Conservation (phyloP, 2,329 filamentous ascomycete species). For the Corinectria fuckeliana region DNA sequence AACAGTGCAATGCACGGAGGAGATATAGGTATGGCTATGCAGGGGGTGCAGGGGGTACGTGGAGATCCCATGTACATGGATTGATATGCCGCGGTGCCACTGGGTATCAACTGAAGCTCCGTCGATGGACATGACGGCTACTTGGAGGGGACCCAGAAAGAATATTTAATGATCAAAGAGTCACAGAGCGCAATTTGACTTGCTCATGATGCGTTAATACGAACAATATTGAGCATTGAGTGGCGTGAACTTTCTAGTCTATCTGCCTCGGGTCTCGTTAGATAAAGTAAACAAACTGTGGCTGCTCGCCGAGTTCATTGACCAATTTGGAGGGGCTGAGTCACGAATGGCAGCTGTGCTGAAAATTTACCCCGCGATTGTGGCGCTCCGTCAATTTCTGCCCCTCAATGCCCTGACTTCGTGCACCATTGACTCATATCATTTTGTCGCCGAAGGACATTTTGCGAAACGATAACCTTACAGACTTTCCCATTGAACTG, state of each 20-base stretch:
- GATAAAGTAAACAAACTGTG: no score
- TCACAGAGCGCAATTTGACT: conserved; percentile 30
- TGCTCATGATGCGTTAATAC: conserved; percentile 43
- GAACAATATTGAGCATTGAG: conserved; percentile 28
- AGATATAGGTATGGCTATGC: conserved; percentile 55
- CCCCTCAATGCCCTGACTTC: conserved; percentile 41
- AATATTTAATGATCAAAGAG: conserved; percentile 42
- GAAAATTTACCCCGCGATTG: conserved; percentile 42
- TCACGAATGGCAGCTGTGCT: conserved; percentile 20
- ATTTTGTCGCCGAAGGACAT: conserved; percentile 27
- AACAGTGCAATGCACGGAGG: conserved; percentile 48
- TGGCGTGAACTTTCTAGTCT: no score
- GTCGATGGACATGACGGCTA: background rate
- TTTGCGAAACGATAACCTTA: conserved; percentile 10
- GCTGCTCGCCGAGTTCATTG: background rate
- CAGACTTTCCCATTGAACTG: conserved; percentile 19
- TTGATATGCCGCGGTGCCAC: conserved; percentile 36
- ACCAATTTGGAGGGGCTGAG: conserved; percentile 29
- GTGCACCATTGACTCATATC: conserved; percentile 37
- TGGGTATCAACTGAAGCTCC: background rate
- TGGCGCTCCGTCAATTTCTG: conserved; percentile 37
- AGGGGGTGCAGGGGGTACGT: conserved; percentile 52
- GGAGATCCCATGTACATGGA: conserved; percentile 62
- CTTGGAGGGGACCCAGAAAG: conserved; percentile 14
- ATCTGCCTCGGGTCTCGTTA: no score